Evolutionary conservation across 2,329 filamentous ascomycete species (phyloP).

Genomic region (Trichoderma oligosporum): DNA sequence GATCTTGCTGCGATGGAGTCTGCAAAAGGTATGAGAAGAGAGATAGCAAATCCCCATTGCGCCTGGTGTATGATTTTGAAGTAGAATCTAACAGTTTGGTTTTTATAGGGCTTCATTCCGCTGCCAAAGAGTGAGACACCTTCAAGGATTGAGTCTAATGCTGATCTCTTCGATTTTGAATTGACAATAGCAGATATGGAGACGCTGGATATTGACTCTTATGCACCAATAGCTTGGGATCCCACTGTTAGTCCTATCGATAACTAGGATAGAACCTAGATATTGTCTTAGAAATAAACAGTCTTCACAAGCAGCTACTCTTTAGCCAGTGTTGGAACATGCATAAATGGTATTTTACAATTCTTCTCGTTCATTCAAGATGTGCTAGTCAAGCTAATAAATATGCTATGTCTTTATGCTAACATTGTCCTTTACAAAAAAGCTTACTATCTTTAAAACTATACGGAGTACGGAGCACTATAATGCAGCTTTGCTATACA

Average conservation of each 20-base stretch:
- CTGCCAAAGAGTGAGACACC: constrained; percentile 62
- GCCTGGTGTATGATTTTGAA: neutral
- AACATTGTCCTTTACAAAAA: too few relatives aligned
- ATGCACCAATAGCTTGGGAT: constrained; percentile 7
- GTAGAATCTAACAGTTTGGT: neutral
- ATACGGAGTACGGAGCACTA: too few relatives aligned
- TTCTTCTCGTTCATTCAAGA: too few relatives aligned
- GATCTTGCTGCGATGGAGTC: constrained; percentile 63
- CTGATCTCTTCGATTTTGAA: constrained; percentile 58
- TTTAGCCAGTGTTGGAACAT: too few relatives aligned
- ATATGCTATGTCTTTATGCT: too few relatives aligned
- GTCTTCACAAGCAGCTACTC: too few relatives aligned
- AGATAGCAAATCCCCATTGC: too few relatives aligned
- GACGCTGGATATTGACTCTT: constrained; percentile 25
- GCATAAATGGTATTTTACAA: too few relatives aligned
- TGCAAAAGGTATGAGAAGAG: constrained; percentile 58
- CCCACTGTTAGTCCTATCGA: constrained; percentile 3
- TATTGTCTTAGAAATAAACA: too few relatives aligned
- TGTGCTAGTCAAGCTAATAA: too few relatives aligned
- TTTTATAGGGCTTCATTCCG: constrained; percentile 56
- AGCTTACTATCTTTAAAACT: too few relatives aligned
- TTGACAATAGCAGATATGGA: constrained; percentile 55
- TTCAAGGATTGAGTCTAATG: constrained; percentile 57
- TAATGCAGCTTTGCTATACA: too few relatives aligned
- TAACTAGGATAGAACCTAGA: neutral